These are phyloP conservation scores for Colletotrichum chrysophilum DNA, from an alignment of 2,329 filamentous ascomycete genomes.

Conservation along the genomic window DNA sequence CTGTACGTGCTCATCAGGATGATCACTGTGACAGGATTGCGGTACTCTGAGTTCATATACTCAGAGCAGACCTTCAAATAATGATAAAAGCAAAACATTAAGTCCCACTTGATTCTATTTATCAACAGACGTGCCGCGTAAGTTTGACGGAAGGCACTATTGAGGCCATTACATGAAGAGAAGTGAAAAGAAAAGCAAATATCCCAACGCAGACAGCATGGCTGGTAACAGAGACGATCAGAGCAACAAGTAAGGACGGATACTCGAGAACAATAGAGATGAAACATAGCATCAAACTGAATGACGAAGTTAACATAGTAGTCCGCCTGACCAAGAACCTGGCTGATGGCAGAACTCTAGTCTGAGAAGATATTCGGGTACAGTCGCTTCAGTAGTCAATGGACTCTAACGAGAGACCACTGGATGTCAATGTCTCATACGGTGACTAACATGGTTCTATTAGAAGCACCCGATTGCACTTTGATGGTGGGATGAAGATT, in stretches of 20 bases:
- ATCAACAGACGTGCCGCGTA: background rate
- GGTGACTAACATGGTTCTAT: background rate
- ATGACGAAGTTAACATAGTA: background rate
- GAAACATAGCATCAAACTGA: background rate
- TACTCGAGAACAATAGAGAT: too few species aligned
- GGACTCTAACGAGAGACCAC: background rate
- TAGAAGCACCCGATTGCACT: fast-evolving
- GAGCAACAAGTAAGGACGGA: background rate
- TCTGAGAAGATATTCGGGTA: background rate
- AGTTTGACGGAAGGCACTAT: background rate
- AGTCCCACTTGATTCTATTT: background rate
- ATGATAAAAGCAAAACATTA: background rate
- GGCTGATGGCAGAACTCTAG: background rate
- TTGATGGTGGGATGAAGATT: background rate
- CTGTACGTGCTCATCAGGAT: background rate
- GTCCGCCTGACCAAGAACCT: background rate
- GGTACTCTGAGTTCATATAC: background rate
- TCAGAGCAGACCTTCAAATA: background rate
- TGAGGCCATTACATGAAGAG: too few species aligned
- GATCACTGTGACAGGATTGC: background rate
- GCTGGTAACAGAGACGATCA: background rate
- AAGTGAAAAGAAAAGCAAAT: too few species aligned
- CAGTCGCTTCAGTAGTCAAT: background rate
- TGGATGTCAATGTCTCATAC: background rate
- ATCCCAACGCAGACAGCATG: too few species aligned